Base-by-base conservation (phyloP, 306 rosid genomes). In the Fagus sylvatica region DNA sequence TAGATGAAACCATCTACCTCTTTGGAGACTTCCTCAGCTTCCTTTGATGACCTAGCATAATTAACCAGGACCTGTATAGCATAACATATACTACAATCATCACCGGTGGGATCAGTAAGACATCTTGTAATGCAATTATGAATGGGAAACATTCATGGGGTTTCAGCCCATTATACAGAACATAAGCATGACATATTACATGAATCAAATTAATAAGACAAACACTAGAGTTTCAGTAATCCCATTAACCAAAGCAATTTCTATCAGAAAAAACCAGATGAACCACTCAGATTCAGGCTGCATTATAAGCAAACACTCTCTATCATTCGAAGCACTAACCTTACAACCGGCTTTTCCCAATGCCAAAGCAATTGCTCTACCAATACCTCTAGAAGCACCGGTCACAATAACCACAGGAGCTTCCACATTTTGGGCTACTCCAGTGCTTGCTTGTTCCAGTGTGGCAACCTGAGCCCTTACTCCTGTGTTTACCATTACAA, bases 371-470 rank as follows among this genome's bases (percentile, higher is more conserved):
- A 88, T 90, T 17, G 98, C 96, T 78, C 82, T 87, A 59, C 98
- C 98, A 70, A 94, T 91, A 11, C 96, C 97, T 87, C 98, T 90
- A 32, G 98, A 94, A 53, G 97, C 98, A 83, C 98, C 98, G 4
- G 98, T 94, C 66, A 94, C 97, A 43, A 94, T 80, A 7, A 85
- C 98, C 73, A 91, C 98, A 33, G 97, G 98, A 79, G 94, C 80
- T 85, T 91, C 96, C 84, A 86, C 90, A 42, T 83, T 84, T 83
- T 54, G 79, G 49, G 41, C 76, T 22, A 81, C 85, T 85, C 77
- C 89, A 7, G 87, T 30, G 76, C 82, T 89, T 33, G 93, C 87
- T 69, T 90, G 86, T 43, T 80, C 94, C 43, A 89, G 76, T 4
- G 93, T 89, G 30, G 94, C 93, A 79, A 89, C 93, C 84, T 94